Evolutionary conservation across 441 rosid species (phyloP).

Genomic region (Adansonia gregorii): DNA sequence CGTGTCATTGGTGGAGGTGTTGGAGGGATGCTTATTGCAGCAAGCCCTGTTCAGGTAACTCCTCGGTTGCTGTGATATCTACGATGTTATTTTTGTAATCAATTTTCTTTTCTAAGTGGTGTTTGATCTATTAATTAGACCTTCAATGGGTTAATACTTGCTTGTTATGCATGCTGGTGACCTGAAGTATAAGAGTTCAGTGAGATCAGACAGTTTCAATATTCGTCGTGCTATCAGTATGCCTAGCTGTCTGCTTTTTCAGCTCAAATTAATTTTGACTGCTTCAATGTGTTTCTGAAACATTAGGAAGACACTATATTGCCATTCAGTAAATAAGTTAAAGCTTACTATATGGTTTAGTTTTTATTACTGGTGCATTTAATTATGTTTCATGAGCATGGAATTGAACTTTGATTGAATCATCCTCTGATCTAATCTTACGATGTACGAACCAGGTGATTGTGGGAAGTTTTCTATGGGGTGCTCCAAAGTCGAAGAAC

Average conservation of each 20-base stretch:
- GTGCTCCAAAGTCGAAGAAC: constrained; percentile 63
- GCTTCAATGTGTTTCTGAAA: not conserved
- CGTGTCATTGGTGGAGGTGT: constrained; percentile 92
- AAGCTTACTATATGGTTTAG: not conserved
- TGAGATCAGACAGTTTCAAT: not conserved
- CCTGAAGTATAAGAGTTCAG: not conserved
- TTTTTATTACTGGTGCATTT: not conserved
- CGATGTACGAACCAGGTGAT: constrained; percentile 58
- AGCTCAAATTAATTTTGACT: not conserved
- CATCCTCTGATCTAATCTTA: not conserved
- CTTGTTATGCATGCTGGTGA: not conserved
- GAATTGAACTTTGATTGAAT: not conserved
- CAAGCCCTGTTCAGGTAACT: constrained; percentile 80
- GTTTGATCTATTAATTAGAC: not conserved
- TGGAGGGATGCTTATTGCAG: constrained; percentile 88
- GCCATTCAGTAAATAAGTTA: not conserved
- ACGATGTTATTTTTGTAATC: constrained; percentile 9
- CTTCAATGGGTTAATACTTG: not conserved
- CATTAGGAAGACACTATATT: not conserved
- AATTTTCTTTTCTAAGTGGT: not conserved
- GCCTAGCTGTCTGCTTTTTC: not conserved
- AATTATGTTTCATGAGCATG: not conserved
- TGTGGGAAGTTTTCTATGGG: constrained; percentile 89
- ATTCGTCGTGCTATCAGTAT: not conserved
- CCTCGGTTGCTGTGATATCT: not conserved